Base-by-base conservation (phyloP, 768 basidiomycete species). In the Dictyophora rubrovolvata region DNA sequence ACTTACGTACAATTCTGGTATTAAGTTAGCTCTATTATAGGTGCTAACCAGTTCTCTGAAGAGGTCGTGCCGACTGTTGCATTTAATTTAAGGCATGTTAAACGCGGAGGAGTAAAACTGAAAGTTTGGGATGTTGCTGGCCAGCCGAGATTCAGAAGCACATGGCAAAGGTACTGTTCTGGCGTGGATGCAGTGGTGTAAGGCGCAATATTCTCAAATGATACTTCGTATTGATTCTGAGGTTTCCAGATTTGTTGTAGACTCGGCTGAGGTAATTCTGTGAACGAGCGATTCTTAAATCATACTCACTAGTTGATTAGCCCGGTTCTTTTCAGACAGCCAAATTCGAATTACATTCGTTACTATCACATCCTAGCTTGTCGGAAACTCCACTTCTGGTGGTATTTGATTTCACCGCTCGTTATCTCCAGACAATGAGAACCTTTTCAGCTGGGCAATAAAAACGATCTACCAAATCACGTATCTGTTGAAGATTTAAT, bases 101-200 rank as follows among this genome's bases (percentile, higher is more conserved):
- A 86, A 62, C 92, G 90, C 66, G 92, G 91, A 12, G 94, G 92
- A 61, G 84, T 95, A 0, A 91, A 89, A 0, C 75, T 96, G 67
- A 95, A 93, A 70, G 84, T 96, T 52, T 96, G 93, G 93, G 93
- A 96, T 70, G 89, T 96, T 42, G 93, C 93, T 62, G 92, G 87
- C 33, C 93, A 95, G 74, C 88, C 92, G 6, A 91, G 89, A 69
- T 96, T 94, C 69, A 83, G 93, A 48, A 89, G 89, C 36, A 93
- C 94, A 86, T 96, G 91, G 90, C 91, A 93, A 70, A 78, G 93
- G 48, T 96, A 95, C 70, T 93, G 92, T 71, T 82, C 86, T 62
- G 93, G 93, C 9, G 91, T 91, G 1, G 91, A 95, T 67, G 93
- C 93, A 22, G 85, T 96, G 36, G 81, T 95, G 91, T 94, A 69